Percentiles rank a stretch among this genome's conserved stretches.
Evolutionary conservation across 2,329 filamentous ascomycete genomes (phyloP).

Genomic region (Colletotrichum coccodes): DNA sequence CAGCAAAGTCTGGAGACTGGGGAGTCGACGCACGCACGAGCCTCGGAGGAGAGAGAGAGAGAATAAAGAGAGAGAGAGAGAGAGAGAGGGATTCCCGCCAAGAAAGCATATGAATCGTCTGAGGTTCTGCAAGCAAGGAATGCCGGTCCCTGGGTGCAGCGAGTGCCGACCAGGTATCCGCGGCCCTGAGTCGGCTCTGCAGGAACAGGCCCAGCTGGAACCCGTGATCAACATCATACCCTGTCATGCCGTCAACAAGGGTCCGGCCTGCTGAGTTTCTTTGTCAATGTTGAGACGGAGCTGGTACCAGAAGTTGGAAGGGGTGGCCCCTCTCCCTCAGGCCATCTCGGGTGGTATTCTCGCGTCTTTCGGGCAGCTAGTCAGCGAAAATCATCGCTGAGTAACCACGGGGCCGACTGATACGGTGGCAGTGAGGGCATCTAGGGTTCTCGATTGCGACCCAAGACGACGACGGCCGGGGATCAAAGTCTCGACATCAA

Average conservation of each 20-base stretch:
- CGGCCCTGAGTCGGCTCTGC: constrained; percentile 16
- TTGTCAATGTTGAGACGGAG: background rate
- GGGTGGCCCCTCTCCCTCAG: background rate
- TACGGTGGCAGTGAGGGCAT: background rate
- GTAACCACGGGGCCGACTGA: background rate
- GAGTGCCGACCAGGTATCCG: constrained; percentile 4
- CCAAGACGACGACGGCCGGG: background rate
- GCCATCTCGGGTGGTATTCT: background rate
- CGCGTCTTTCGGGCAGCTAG: background rate
- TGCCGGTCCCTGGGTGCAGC: background rate
- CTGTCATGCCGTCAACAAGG: background rate
- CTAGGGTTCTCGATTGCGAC: background rate
- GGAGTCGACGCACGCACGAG: background rate
- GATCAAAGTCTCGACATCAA: background rate
- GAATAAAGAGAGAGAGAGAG: too few relatives aligned
- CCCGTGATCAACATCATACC: constrained; percentile 1
- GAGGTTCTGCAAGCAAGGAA: constrained; percentile 17
- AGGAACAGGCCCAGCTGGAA: constrained; percentile 2
- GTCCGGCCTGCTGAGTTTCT: constrained; percentile 8
- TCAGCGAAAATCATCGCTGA: background rate
- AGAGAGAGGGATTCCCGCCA: background rate
- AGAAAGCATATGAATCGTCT: constrained; percentile 21
- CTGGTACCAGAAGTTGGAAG: background rate
- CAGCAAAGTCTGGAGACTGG: background rate
- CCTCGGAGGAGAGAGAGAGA: background rate